phyloP scores from a whole-genome alignment of 345 rosid genomes.

The Pistacia atlantica region DNA sequence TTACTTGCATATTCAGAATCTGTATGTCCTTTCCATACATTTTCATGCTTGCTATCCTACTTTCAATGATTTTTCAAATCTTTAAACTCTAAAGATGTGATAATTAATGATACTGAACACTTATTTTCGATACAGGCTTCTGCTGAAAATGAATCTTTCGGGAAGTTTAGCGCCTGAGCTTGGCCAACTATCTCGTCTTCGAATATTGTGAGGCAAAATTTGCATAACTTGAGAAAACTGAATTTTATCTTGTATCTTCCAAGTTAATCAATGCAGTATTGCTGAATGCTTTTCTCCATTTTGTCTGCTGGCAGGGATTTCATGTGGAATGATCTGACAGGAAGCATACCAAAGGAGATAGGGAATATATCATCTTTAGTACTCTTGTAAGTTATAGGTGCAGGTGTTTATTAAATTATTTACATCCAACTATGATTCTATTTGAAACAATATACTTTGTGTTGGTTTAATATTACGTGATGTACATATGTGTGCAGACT shows the following conservation, averaged over 20 bases:
- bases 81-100: neutral
- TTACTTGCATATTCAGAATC: conserved; percentile 63
- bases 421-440: no score
- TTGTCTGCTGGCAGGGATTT: conserved; percentile 58
- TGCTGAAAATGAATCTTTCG: conserved; percentile 74
- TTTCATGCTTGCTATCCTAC: neutral
- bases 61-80: neutral
- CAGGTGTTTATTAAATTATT: neutral
- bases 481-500: no score
- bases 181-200: conserved; percentile 59
- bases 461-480: no score
- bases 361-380: conserved; percentile 65
- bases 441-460: no score
- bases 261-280: conserved; percentile 14
- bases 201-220: conserved; percentile 61
- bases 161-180: conserved; percentile 79
- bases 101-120: neutral
- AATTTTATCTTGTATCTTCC: neutral
- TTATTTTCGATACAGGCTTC: conserved; percentile 59
- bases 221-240: neutral
- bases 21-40: conserved; percentile 51
- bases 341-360: conserved; percentile 87
- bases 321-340: conserved; percentile 88
- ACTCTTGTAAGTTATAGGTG: conserved; percentile 69
- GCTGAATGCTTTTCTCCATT: conserved; percentile 18